These are phyloP conservation scores for Castanospermum australe DNA, from an alignment of 306 rosid genomes.

Conservation along the genomic window DNA sequence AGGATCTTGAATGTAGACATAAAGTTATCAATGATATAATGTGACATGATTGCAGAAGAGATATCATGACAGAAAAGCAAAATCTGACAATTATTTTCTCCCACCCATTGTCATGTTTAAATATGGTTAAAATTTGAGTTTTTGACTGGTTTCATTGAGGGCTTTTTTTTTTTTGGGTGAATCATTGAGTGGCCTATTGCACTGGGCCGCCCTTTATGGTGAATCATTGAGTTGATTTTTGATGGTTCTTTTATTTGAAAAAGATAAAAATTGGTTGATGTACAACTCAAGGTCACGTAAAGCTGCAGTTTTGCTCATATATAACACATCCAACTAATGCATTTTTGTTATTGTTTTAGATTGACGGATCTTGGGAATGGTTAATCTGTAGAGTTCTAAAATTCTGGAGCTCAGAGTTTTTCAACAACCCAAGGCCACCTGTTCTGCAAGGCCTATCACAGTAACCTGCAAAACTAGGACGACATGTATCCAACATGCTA, in stretches of 20 bases:
- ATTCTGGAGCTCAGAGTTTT: constrained; percentile 31
- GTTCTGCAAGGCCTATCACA: constrained; percentile 32
- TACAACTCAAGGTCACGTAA: background rate
- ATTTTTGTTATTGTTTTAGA: constrained; percentile 24
- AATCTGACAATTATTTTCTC: background rate
- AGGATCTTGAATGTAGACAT: constrained; percentile 1
- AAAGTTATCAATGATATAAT: background rate
- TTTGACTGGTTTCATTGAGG: background rate
- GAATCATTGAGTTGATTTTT: background rate
- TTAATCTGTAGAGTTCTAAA: constrained; percentile 35
- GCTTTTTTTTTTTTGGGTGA: too few species aligned
- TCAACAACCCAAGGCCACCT: constrained; percentile 40
- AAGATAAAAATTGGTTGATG: background rate
- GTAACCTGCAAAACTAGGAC: constrained; percentile 32
- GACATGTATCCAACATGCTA: constrained; percentile 6
- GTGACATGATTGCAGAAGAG: background rate
- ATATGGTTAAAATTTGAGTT: background rate
- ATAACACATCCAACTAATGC: background rate
- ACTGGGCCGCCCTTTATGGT: too few species aligned
- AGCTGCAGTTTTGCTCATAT: background rate
- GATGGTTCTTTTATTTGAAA: background rate
- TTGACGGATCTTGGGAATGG: constrained; percentile 34
- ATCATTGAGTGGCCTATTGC: too few species aligned
- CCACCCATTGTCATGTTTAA: background rate
- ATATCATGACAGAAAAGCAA: background rate